Base-by-base conservation (phyloP, 768 basidiomycete genomes). In the Glaciozyma martinii region DNA sequence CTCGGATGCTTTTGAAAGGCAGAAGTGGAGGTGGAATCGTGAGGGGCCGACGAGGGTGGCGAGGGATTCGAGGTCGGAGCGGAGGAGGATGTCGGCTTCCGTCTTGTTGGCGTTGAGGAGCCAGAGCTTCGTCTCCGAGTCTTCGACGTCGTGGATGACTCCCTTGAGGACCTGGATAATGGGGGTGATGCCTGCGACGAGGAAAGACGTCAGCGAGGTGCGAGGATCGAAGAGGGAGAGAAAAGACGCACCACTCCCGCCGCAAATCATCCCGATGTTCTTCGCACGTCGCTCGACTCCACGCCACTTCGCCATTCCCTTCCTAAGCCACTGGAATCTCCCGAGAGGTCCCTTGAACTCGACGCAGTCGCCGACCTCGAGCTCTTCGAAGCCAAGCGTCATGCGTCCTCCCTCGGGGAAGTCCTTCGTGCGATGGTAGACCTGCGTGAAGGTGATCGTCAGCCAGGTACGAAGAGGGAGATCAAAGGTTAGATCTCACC, bases 281-380 rank as follows among this genome's bases (percentile, higher is more conserved):
- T 72, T 72, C 21, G 81, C 74, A 19, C 71, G 72, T 25, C 73
- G 72, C 57, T 77, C 69, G 2, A 73, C 62, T 0, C 80, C 80
- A 49, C 77, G 75, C 75, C 80, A 76, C 30, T 63, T 67, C 18
- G 78, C 78, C 15, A 73, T 61, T 0, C 81, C 80, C 15, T 74
- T 56, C 1, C 82, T 82, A 3, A 77, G 70, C 81, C 82, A 85
- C 27, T 78, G 72, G 71, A 85, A 85, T 8, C 80, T 79, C 0
- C 84, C 84, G 10, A 84, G 72, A 0, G 84, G 84, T 0, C 84
- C 84, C 71, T 84, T 85, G 57, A 85, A 66, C 63, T 85, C 83
- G 15, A 85, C 74, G 3, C 46, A 68, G 60, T 85, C 83, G 3
- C 80, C 83, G 6, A 83, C 65, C 7, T 61, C 71, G 2, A 86